These are phyloP conservation scores for Acorus gramineus DNA, from an alignment of 106 monocot species.

Conservation along the genomic window DNA sequence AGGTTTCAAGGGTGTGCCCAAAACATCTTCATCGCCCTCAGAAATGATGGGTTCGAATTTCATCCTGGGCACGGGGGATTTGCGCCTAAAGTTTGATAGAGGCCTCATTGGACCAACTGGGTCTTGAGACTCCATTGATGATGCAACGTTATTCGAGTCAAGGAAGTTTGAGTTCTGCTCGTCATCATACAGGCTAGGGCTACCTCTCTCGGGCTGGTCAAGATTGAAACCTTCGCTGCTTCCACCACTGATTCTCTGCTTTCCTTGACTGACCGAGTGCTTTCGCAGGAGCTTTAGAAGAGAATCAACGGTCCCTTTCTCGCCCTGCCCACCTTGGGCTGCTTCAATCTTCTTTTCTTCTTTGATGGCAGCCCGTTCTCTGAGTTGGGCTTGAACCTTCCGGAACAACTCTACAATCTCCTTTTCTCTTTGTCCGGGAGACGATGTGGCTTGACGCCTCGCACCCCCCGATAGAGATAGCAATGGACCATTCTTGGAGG, in stretches of 20 bases:
- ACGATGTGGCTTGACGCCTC: conserved; percentile 54
- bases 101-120: conserved; percentile 31
- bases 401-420: conserved; percentile 82
- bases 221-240: conserved; percentile 16
- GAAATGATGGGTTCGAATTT: conserved; percentile 72
- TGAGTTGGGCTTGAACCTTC: conserved; percentile 71
- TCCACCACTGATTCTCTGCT: conserved; percentile 7
- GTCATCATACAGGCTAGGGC: conserved; percentile 28
- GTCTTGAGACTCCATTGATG: conserved; percentile 18
- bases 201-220: conserved; percentile 29
- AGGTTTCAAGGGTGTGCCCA: background rate
- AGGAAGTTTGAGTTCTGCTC: conserved; percentile 32
- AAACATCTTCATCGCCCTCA: conserved; percentile 20
- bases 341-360: conserved; percentile 71
- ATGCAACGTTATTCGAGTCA: conserved; percentile 19
- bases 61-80: conserved; percentile 66
- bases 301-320: conserved; percentile 71
- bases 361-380: conserved; percentile 48
- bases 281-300: conserved; percentile 79
- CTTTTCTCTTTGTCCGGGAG: conserved; percentile 68
- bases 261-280: conserved; percentile 53
- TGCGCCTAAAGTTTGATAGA: conserved; percentile 56
- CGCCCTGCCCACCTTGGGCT: conserved; percentile 39
- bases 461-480: conserved; percentile 39
- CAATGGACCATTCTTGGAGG: conserved; percentile 71